These are phyloP conservation scores for Erucastrum elatum DNA, from an alignment of 345 rosid genomes.

Conservation along the genomic window DNA sequence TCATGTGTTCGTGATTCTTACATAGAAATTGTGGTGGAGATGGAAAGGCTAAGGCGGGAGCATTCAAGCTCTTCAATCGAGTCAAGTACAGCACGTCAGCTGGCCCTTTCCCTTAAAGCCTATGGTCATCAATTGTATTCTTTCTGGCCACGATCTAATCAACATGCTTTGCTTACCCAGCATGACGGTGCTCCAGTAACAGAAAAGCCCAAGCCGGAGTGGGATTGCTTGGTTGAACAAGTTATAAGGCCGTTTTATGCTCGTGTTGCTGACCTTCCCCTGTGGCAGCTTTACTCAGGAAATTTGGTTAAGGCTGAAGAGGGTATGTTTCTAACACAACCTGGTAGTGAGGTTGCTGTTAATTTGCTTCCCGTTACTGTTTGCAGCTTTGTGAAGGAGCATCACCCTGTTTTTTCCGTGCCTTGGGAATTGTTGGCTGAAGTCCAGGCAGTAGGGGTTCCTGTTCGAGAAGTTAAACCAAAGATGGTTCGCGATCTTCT, in stretches of 20 bases:
- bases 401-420: slow-evolving; percentile 84
- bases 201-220: slow-evolving; percentile 54
- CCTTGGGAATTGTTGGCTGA: slow-evolving; percentile 92
- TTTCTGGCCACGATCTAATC: slow-evolving; percentile 83
- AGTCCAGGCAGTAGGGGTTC: slow-evolving; percentile 72
- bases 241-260: slow-evolving; percentile 81
- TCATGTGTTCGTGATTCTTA: slow-evolving; percentile 87
- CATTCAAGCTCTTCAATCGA: slow-evolving; percentile 61
- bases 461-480: slow-evolving; percentile 80
- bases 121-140: slow-evolving; percentile 72
- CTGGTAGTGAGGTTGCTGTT: slow-evolving; percentile 73
- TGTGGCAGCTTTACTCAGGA: slow-evolving; percentile 95
- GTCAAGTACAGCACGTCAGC: slow-evolving; percentile 48
- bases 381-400: slow-evolving; percentile 93
- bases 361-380: slow-evolving; percentile 90
- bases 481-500: slow-evolving; percentile 93
- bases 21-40: slow-evolving; percentile 82
- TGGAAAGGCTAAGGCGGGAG: slow-evolving; percentile 76
- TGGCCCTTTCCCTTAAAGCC: slow-evolving; percentile 60
- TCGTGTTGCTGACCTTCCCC: slow-evolving; percentile 82
- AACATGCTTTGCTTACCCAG: slow-evolving; percentile 37
- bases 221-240: slow-evolving; percentile 79
- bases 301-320: slow-evolving; percentile 84
- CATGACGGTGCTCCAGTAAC: slow-evolving; percentile 38
- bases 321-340: slow-evolving; percentile 96